These are phyloP conservation scores for Gaeumannomyces sp. DNA, from an alignment of 2,329 filamentous ascomycete genomes.

Conservation along the genomic window DNA sequence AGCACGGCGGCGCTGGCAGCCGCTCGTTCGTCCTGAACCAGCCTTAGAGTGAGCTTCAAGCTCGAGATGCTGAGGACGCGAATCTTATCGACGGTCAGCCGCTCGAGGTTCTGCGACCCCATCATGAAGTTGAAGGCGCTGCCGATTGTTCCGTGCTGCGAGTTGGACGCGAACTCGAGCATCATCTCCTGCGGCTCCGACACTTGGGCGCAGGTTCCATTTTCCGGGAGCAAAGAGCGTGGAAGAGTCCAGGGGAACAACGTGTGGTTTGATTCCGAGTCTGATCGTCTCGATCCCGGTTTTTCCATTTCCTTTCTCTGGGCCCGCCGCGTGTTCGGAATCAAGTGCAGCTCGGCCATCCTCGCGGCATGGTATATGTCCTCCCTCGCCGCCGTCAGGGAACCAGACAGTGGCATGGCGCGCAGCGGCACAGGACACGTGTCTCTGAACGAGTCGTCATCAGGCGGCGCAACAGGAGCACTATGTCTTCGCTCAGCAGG, in stretches of 20 bases:
- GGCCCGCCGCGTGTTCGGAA: constrained; percentile 43
- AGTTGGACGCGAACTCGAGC: constrained; percentile 54
- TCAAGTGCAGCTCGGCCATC: constrained; percentile 73
- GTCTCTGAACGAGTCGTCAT: constrained; percentile 43
- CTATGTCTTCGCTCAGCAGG: constrained; percentile 14
- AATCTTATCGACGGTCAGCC: constrained; percentile 39
- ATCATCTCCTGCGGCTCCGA: constrained; percentile 63
- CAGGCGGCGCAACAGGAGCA: constrained; percentile 14
- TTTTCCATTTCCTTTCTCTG: neutral
- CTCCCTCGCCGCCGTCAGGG: constrained; percentile 67
- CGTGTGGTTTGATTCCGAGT: constrained; percentile 55
- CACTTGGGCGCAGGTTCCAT: constrained; percentile 73
- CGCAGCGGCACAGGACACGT: constrained; percentile 61
- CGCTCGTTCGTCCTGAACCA: constrained; percentile 43
- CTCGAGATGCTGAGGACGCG: constrained; percentile 48
- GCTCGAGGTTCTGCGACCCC: constrained; percentile 40
- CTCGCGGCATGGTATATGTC: constrained; percentile 88
- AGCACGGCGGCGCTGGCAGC: neutral
- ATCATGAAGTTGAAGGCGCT: constrained; percentile 41
- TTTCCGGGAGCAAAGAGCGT: constrained; percentile 61
- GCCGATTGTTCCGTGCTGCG: constrained; percentile 31
- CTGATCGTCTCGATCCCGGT: neutral
- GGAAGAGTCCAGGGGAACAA: constrained; percentile 94
- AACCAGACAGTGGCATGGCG: constrained; percentile 62
- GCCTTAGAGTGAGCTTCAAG: constrained; percentile 60